Base-by-base conservation (phyloP, 2,329 filamentous ascomycete species). In the Claviceps purpurea region DNA sequence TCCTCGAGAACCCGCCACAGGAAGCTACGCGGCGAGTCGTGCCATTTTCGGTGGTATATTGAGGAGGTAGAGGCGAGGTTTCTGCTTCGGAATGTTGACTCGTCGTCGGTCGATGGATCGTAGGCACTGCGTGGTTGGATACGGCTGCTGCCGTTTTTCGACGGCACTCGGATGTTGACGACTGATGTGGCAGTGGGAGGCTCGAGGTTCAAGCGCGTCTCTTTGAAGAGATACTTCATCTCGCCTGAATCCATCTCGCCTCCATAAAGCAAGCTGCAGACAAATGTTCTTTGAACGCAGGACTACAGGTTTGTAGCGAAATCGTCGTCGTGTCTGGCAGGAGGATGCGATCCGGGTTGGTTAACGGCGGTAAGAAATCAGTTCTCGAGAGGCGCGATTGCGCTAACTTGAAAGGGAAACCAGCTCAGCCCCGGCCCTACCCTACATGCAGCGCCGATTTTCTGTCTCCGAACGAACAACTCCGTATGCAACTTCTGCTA, bases 1-100 rank as follows among this genome's bases (percentile, higher is more conserved):
- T 88, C 82, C 62, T 95, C 85, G 55, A 96, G 71, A 41, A 97
- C 77, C 59, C 91, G 81, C 93, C 93, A 98, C 47, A 95, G 76
- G 64, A 97, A 94, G 67, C 81, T 88, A 63, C 87, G 83, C 41
- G 93, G 93, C 57, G 85, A 83, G 57, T 78, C 74, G 62, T 85
- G 81, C 65, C 85, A 79, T 65, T 79, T 79, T 52, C 93, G 82
- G 68, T 95, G 89, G 71, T 88, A 95, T 52, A 97, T 77, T 2
- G 88, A 89, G 30, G 88, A 85, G 37, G 89, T 80, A 2, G 76
- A 83, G 26, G 91, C 88, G 50, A 96, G 72, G 63, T 87, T 80
- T 56, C 79, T 82, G 55, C 78, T 73, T 58, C 83, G 80, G 63
- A 94, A 95, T 10, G 78, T 73, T 52, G 80, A 80, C 65, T 91